A percentile compares a stretch with the other conserved stretches of the same genome.
These are phyloP conservation scores for Cladorrhinum sp. DNA, from an alignment of 2,329 filamentous ascomycete species.

Conservation along the genomic window DNA sequence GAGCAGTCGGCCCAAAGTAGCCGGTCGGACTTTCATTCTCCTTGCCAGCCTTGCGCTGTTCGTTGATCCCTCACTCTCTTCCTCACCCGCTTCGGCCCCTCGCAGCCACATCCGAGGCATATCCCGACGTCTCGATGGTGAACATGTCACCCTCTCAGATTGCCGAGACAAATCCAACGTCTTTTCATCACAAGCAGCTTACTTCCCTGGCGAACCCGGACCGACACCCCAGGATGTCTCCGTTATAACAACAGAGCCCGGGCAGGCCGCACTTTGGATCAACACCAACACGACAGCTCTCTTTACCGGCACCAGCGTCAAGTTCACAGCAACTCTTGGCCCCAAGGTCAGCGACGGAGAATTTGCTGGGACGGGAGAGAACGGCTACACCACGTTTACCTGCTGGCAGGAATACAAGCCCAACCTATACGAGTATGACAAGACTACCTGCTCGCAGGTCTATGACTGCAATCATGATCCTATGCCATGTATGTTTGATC, in stretches of 20 bases:
- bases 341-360: constrained; percentile 30
- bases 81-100: neutral
- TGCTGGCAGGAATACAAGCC: constrained; percentile 31
- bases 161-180: constrained; percentile 26
- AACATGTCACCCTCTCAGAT: constrained; percentile 35
- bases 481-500: constrained; percentile 26
- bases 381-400: constrained; percentile 31
- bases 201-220: constrained; percentile 26
- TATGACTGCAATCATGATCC: constrained; percentile 33
- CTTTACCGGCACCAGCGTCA: constrained; percentile 30
- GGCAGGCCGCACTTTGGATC: constrained; percentile 30
- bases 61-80: neutral
- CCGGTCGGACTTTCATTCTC: neutral
- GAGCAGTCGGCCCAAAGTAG: neutral
- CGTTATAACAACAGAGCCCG: constrained; percentile 26
- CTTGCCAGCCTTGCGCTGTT: neutral
- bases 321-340: constrained; percentile 31
- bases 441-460: constrained; percentile 29
- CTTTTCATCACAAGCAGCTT: constrained; percentile 34
- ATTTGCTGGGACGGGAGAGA: constrained; percentile 33
- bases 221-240: constrained; percentile 29
- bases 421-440: constrained; percentile 29
- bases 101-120: neutral
- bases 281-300: constrained; percentile 29
- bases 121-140: constrained; percentile 8